These are phyloP conservation scores for Venturia pyrina DNA, from an alignment of 2,329 filamentous ascomycete species.

Conservation along the genomic window DNA sequence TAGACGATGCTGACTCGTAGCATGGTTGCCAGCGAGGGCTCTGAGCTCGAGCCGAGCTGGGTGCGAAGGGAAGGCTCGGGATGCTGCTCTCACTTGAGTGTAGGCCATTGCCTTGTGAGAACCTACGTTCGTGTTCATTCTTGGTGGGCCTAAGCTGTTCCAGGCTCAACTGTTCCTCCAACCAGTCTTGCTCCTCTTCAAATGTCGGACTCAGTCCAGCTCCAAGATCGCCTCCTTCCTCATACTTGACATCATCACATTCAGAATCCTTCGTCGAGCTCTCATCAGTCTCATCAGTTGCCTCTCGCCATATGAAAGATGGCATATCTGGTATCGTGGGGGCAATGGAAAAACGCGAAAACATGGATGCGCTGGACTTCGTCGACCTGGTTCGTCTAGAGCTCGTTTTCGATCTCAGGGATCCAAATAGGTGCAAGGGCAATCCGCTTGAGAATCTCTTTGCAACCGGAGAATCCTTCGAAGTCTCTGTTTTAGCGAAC, in stretches of 20 bases:
- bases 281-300: neutral
- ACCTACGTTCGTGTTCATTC: neutral
- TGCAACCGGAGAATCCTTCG: neutral
- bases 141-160: neutral
- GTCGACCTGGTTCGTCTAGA: neutral
- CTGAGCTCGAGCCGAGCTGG: neutral
- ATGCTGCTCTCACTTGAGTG: neutral
- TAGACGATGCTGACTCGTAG: neutral
- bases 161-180: neutral
- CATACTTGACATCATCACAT: neutral
- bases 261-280: neutral
- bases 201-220: neutral
- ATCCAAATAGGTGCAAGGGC: constrained; percentile 3
- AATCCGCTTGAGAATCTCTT: neutral
- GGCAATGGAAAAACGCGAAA: neutral
- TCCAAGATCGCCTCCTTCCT: neutral
- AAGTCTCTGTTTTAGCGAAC: neutral
- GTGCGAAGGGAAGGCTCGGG: neutral
- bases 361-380: neutral
- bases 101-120: neutral
- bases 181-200: neutral
- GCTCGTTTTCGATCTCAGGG: neutral
- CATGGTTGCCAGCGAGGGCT: neutral
- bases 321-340: neutral
- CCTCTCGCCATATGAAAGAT: neutral